phyloP scores from a whole-genome alignment of 352 stramenopile genomes.

The Plasmopara halstedii region DNA sequence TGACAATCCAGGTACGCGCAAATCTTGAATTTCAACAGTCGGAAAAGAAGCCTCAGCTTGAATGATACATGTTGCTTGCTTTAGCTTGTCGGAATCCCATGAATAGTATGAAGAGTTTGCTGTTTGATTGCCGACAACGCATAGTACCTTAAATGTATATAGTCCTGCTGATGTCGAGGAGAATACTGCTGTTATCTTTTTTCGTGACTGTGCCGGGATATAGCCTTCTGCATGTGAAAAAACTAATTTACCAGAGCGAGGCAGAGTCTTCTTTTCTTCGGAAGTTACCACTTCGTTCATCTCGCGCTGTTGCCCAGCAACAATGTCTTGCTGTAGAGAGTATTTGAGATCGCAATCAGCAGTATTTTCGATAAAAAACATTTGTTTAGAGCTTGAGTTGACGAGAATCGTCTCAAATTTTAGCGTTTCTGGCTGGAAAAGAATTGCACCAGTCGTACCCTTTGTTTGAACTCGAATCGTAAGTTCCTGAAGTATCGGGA shows the following conservation, averaged over 20 bases:
- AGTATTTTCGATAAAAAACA: conserved; percentile 64
- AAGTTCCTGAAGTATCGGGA: conserved; percentile 56
- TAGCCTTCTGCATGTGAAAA: conserved; percentile 57
- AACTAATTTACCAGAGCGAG: conserved; percentile 19
- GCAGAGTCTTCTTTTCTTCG: not conserved
- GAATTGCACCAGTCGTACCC: conserved; percentile 62
- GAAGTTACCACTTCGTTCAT: conserved; percentile 1
- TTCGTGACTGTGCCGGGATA: conserved; percentile 69
- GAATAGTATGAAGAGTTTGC: conserved; percentile 16
- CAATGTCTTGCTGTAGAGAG: conserved; percentile 38
- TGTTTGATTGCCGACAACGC: conserved; percentile 27
- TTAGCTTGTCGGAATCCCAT: conserved; percentile 13
- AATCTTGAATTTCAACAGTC: conserved; percentile 77
- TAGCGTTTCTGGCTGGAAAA: conserved; percentile 61
- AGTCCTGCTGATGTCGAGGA: conserved; percentile 44
- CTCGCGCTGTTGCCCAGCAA: conserved; percentile 10
- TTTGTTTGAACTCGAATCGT: conserved; percentile 59
- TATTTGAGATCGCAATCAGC: conserved; percentile 73
- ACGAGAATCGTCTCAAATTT: conserved; percentile 83
- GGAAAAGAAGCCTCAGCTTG: conserved; percentile 79
- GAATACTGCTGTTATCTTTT: conserved; percentile 76
- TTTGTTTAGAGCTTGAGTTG: conserved; percentile 61
- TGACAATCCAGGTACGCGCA: conserved; percentile 49
- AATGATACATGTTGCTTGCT: conserved; percentile 41
- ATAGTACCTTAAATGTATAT: conserved; percentile 72